Evolutionary conservation across 2,329 filamentous ascomycete species (phyloP), one percentile per base, ranked within the genome.

Genomic region (Ceratocystis destructans): DNA sequence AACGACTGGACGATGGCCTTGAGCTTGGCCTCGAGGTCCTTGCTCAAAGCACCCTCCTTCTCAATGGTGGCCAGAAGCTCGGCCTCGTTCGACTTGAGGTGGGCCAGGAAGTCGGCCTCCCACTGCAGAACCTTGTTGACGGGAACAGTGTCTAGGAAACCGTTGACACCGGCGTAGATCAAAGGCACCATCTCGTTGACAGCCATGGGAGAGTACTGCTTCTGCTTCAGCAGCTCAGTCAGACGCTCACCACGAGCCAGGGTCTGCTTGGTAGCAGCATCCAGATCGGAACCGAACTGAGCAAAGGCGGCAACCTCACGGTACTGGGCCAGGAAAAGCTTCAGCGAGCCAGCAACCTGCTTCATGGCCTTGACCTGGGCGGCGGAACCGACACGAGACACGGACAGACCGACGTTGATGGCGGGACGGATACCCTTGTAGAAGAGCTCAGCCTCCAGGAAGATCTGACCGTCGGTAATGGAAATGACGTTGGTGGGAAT

Each of bases 291-390:
- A 88, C 94, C 94, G 86, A 99, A 99, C 83, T 99, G 94, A 74
- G 94, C 93, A 82, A 99, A 99, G 74, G 94, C 94, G 75, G 94
- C 94, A 71, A 99, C 94, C 82, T 99, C 94, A 94, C 94, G 94
- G 87, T 99, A 99, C 84, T 99, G 94, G 75, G 94, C 94, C 89
- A 99, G 90, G 91, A 97, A 99, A 74, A 99, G 91, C 87, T 99
- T 99, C 77, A 99, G 85, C 73, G 93, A 97, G 86, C 94, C 94
- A 76, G 94, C 94, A 74, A 99, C 94, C 85, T 99, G 94, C 87
- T 99, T 99, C 94, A 99, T 99, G 82, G 94, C 92, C 90, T 97
- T 99, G 79, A 97, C 86, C 86, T 99, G 94, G 77, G 94, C 94
- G 78, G 94, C 90, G 76, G 94, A 99, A 79, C 94, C 94, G 87